These are phyloP conservation scores for Penicillium sclerotigenum DNA, from an alignment of 2,329 filamentous ascomycete species.

Conservation along the genomic window DNA sequence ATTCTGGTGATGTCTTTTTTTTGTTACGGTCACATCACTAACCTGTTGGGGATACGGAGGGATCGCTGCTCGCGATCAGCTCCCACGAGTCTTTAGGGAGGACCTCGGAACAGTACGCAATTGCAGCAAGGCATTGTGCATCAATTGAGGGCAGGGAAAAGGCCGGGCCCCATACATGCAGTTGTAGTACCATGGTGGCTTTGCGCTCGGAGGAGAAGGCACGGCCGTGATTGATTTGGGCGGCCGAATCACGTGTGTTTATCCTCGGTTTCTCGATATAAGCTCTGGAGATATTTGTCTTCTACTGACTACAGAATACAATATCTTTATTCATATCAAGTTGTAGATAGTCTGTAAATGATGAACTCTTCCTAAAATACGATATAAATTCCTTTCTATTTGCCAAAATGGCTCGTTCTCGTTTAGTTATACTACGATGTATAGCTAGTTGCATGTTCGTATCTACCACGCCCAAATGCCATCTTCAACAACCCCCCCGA, in stretches of 20 bases:
- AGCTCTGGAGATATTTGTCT: not conserved
- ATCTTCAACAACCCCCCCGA: not conserved
- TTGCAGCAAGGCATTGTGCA: constrained; percentile 79
- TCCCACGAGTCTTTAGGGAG: constrained; percentile 62
- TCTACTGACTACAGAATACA: not conserved
- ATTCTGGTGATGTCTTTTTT: not conserved
- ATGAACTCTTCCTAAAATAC: not conserved
- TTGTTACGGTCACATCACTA: constrained; percentile 39
- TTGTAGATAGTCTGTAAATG: not conserved
- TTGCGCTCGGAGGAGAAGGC: constrained; percentile 18
- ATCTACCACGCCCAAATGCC: not conserved
- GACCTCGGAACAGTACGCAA: constrained; percentile 69
- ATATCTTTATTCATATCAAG: not conserved
- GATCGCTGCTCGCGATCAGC: constrained; percentile 70
- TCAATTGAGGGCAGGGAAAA: constrained; percentile 89
- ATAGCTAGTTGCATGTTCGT: not conserved
- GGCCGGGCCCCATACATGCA: constrained; percentile 87
- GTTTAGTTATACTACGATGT: not conserved
- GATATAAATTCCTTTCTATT: not conserved
- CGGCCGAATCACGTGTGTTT: constrained; percentile 25
- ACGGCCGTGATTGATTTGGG: constrained; percentile 14
- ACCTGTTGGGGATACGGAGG: constrained; percentile 68
- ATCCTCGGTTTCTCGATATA: not conserved
- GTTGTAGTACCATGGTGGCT: constrained; percentile 58
- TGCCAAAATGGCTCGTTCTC: not conserved